phyloP scores from a whole-genome alignment of 768 basidiomycete genomes.

The Tulasnella sp. region DNA sequence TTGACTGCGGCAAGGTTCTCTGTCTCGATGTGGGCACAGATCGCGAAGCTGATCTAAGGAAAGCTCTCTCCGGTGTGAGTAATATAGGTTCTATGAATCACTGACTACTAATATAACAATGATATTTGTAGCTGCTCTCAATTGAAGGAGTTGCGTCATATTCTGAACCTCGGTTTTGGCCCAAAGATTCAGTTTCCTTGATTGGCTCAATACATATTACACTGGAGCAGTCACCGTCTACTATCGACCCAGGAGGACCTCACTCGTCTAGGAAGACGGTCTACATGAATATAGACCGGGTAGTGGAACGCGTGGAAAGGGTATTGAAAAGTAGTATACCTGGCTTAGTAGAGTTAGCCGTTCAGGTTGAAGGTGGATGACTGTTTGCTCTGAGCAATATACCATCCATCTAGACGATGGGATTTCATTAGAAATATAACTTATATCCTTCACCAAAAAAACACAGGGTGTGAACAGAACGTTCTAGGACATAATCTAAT shows the following conservation, averaged over 20 bases:
- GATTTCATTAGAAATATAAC: too few relatives aligned
- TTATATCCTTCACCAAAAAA: too few relatives aligned
- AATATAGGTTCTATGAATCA: neutral
- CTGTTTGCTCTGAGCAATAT: too few relatives aligned
- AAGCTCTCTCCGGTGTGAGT: constrained; percentile 30
- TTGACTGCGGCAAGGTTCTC: constrained; percentile 83
- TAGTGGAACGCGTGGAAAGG: constrained; percentile 62
- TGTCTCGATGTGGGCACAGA: constrained; percentile 64
- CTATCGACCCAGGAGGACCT: constrained; percentile 42
- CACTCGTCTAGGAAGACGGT: constrained; percentile 37
- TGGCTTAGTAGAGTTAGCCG: constrained; percentile 77
- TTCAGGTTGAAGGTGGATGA: constrained; percentile 55
- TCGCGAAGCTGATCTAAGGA: constrained; percentile 28
- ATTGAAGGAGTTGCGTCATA: constrained; percentile 76
- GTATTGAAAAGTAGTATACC: constrained; percentile 58
- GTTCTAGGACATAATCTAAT: too few relatives aligned
- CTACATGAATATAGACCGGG: constrained; percentile 52
- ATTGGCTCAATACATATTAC: constrained; percentile 90
- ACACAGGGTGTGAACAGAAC: too few relatives aligned
- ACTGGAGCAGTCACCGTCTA: constrained; percentile 49
- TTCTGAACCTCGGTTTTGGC: constrained; percentile 82
- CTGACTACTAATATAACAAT: neutral
- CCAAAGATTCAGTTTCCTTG: constrained; percentile 72
- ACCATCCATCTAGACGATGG: too few relatives aligned
- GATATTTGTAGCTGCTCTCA: constrained; percentile 41